phyloP scores from a whole-genome alignment of 257 asterid genomes.

The Leptodermis oblonga region DNA sequence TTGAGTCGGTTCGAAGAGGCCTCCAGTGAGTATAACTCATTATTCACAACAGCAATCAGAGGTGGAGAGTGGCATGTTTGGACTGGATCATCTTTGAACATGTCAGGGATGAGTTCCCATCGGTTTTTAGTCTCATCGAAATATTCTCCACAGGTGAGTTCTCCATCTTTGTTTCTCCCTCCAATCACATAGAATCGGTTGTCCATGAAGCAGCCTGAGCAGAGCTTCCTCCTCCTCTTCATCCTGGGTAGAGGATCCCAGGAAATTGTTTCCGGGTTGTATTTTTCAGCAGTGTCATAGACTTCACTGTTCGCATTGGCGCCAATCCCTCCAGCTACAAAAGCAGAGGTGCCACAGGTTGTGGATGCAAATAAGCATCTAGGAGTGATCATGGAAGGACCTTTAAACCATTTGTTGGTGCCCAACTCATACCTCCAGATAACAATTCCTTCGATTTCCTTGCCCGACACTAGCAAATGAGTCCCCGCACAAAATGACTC shows the following conservation, averaged over 20 bases:
- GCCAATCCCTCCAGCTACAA: constrained; percentile 74
- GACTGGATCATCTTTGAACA: constrained; percentile 66
- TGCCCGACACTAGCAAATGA: constrained; percentile 61
- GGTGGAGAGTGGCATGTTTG: constrained; percentile 64
- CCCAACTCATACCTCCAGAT: constrained; percentile 65
- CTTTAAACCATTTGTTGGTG: constrained; percentile 54
- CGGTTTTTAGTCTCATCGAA: constrained; percentile 42
- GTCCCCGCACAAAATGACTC: constrained; percentile 72
- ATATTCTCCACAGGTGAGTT: constrained; percentile 65
- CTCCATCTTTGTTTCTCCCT: constrained; percentile 55
- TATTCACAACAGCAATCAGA: constrained; percentile 64
- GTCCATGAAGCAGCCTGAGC: constrained; percentile 77
- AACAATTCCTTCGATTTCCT: constrained; percentile 62
- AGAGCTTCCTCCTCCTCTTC: constrained; percentile 46
- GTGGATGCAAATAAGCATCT: constrained; percentile 79
- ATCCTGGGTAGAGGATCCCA: constrained; percentile 72
- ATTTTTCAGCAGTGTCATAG: constrained; percentile 52
- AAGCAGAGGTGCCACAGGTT: constrained; percentile 51
- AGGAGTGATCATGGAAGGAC: constrained; percentile 64
- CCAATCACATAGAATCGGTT: constrained; percentile 60
- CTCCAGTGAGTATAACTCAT: constrained; percentile 63
- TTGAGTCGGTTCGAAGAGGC: constrained; percentile 62
- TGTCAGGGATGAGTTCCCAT: constrained; percentile 67
- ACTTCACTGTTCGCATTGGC: constrained; percentile 23
- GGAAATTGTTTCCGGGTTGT: constrained; percentile 35